Base-by-base conservation (phyloP, 305 asterid species). In the Caryopteris hybrid region DNA sequence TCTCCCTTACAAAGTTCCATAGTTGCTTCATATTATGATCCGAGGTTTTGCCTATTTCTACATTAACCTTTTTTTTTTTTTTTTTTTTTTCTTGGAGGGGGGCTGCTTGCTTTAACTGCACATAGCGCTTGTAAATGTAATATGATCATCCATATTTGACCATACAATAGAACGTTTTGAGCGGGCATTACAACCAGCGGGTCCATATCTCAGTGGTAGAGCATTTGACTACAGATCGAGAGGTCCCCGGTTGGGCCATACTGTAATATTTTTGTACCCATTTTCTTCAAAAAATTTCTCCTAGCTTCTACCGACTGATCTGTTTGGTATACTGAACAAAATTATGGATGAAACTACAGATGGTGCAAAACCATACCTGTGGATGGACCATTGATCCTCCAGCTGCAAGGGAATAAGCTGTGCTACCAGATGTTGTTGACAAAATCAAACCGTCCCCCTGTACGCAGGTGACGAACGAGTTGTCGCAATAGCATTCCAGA, bases 311-410 rank as follows among this genome's bases (percentile, higher is more conserved):
- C n/a, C n/a, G n/a, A n/a, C n/a, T n/a, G n/a, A n/a, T n/a, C n/a
- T n/a, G n/a, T 36, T 43, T 57, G 1, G 34, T 57, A 33, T 25
- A 5, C 16, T 31, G n/a, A 61, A 11, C 11, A 43, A 0, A 25
- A 46, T 13, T n/a, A 64, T 45, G 42, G 53, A 50, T 29, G 1
- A 38, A 38, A 17, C 6, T 12, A 46, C 9, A 78, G 61, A 65
- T 13, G 8, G 50, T 55, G 58, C 11, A 41, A 23, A 63, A 53
- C 71, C 68, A 29, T 85, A 93, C 99, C 97, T 93, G 98, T 63
- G 99, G 99, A 81, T 94, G 98, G 68, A 91, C 99, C 98, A 94
- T 91, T 36, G 99, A 94, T 31, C 99, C 99, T 77, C 99, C 99
- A 4, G 99, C 99, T 23, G 98, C 99, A 55, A 94, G 94, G 61